These are phyloP conservation scores for Xylaria sp. DNA, from an alignment of 2,329 filamentous ascomycete genomes.

Conservation along the genomic window DNA sequence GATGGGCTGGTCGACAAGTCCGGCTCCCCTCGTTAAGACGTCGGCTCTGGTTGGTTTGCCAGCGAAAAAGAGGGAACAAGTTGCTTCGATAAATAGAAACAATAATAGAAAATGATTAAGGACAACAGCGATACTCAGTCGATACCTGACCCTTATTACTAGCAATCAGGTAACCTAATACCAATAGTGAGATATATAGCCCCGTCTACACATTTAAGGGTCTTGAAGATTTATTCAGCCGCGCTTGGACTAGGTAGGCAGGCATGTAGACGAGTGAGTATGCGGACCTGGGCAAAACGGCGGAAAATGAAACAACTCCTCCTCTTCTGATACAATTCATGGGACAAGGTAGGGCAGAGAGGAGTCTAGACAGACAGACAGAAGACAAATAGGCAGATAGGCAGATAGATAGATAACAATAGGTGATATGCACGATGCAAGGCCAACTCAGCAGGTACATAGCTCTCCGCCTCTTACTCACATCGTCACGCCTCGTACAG, in stretches of 20 bases:
- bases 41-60: conserved; percentile 33
- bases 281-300: conserved; percentile 13
- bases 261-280: neutral
- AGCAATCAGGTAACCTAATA: conserved; percentile 11
- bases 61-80: conserved; percentile 15
- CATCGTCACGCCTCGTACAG: conserved; percentile 26
- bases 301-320: conserved; percentile 13
- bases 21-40: conserved; percentile 39
- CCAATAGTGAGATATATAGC: neutral
- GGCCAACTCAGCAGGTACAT: conserved; percentile 43
- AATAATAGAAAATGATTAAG: conserved; percentile 2
- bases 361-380: neutral
- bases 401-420: conserved; percentile 18
- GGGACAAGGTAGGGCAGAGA: neutral
- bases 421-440: conserved; percentile 47
- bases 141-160: conserved; percentile 3
- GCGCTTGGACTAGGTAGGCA: conserved; percentile 17
- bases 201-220: conserved; percentile 17
- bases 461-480: conserved; percentile 33
- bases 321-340: neutral
- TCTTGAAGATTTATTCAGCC: conserved; percentile 15
- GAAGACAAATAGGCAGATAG: neutral
- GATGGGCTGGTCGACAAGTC: conserved; percentile 38
- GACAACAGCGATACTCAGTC: neutral
- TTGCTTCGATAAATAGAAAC: conserved; percentile 16